These are phyloP conservation scores for Ogataea pignaliae DNA, from an alignment of 805 yeast species.

Conservation along the genomic window DNA sequence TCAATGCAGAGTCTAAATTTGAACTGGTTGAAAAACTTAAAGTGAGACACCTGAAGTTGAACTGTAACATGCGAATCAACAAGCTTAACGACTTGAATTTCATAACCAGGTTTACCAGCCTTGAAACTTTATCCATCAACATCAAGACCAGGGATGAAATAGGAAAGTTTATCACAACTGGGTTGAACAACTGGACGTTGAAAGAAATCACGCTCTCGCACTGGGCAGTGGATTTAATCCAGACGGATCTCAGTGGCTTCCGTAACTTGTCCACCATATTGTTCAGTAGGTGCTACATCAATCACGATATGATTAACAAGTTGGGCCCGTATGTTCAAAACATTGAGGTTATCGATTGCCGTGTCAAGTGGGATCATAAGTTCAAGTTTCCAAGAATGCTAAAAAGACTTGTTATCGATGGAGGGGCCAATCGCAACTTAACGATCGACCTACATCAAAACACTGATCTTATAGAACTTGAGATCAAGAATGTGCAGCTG, in stretches of 20 bases:
- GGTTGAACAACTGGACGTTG: background rate
- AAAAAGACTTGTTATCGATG: background rate
- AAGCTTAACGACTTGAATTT: background rate
- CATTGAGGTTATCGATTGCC: background rate
- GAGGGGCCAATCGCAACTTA: background rate
- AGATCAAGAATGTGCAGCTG: background rate
- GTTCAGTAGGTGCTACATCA: background rate
- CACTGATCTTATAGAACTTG: background rate
- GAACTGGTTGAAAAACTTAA: background rate
- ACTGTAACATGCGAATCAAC: constrained; percentile 1
- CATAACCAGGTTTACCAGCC: background rate
- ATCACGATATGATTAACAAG: background rate
- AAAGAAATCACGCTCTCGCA: background rate
- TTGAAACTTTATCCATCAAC: background rate
- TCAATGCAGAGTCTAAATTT: background rate
- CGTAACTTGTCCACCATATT: background rate
- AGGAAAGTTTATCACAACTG: background rate
- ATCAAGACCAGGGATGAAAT: background rate
- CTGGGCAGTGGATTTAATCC: background rate
- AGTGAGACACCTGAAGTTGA: background rate
- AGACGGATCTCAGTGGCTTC: background rate
- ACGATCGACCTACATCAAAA: background rate
- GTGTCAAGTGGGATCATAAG: background rate
- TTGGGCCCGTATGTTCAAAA: background rate
- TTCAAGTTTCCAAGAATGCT: constrained; percentile 1